Percentiles rank a stretch among this genome's conserved stretches.
These are phyloP conservation scores for Clonostachys solani DNA, from an alignment of 2,329 filamentous ascomycete species.

Conservation along the genomic window DNA sequence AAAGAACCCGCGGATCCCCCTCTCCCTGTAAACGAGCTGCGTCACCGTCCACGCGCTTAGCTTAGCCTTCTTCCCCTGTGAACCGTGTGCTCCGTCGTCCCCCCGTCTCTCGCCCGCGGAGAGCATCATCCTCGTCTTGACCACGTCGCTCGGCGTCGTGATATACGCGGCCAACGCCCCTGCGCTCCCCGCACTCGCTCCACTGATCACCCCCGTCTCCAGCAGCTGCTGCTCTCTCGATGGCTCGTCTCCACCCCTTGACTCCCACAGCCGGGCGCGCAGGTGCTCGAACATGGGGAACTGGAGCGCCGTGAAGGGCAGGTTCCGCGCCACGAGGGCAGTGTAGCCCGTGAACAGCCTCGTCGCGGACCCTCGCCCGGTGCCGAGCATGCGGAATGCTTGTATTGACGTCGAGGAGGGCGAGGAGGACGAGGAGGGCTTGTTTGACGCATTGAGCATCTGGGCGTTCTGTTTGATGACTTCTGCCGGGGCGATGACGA, in stretches of 20 bases:
- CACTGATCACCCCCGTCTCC: conserved; percentile 69
- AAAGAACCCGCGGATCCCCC: conserved; percentile 72
- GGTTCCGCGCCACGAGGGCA: conserved; percentile 74
- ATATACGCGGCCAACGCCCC: conserved; percentile 72
- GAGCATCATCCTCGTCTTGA: conserved; percentile 89
- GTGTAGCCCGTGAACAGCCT: conserved; percentile 70
- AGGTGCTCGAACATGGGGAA: conserved; percentile 82
- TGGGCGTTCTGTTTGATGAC: conserved; percentile 94
- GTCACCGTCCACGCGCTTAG: conserved; percentile 51
- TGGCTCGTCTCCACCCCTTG: conserved; percentile 13
- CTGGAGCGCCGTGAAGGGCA: conserved; percentile 84
- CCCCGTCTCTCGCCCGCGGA: conserved; percentile 37
- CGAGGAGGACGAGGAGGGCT: neutral
- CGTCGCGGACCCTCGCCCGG: conserved; percentile 46
- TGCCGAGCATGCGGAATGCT: conserved; percentile 43
- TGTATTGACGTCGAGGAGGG: conserved; percentile 37
- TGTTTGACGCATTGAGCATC: conserved; percentile 47
- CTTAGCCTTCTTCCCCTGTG: conserved; percentile 10
- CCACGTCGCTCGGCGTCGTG: conserved; percentile 86
- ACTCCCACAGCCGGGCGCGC: conserved; percentile 46
- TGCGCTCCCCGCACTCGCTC: conserved; percentile 66
- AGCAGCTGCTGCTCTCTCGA: conserved; percentile 33
- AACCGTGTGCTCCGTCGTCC: neutral
- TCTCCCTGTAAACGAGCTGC: conserved; percentile 58
- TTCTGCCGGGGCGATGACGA: conserved; percentile 83